Conservation (phyloP, 1,284 basidiomycete species). For the Ceratorhiza oryzae-sativae region DNA sequence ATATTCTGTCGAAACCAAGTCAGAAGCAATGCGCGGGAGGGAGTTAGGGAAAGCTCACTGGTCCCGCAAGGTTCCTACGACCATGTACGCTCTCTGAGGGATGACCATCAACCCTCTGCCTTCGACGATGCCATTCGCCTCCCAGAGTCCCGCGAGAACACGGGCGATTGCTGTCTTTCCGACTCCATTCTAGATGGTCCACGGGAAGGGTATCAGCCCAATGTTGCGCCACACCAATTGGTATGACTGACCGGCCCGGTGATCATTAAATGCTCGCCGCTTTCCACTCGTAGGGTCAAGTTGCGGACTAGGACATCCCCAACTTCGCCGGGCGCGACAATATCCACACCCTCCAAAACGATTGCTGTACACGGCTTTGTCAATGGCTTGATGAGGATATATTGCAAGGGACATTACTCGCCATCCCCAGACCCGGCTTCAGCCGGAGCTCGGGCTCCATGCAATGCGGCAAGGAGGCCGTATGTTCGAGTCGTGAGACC, state of each 20-base stretch:
- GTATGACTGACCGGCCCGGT: slow-evolving; percentile 70
- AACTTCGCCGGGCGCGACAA: slow-evolving; percentile 66
- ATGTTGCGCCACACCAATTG: too few relatives aligned
- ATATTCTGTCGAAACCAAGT: slow-evolving; percentile 54
- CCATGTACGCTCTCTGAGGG: slow-evolving; percentile 92
- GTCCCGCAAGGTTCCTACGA: slow-evolving; percentile 84
- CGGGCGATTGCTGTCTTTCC: slow-evolving; percentile 94
- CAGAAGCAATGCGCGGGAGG: background rate
- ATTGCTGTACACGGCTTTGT: slow-evolving; percentile 50
- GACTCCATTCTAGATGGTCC: slow-evolving; percentile 82
- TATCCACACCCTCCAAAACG: slow-evolving; percentile 72
- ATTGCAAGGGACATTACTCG: background rate
- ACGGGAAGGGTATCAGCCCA: too few relatives aligned
- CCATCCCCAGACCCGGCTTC: slow-evolving; percentile 43
- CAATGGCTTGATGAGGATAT: slow-evolving; percentile 19
- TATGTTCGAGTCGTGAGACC: slow-evolving; percentile 92
- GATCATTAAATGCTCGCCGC: slow-evolving; percentile 91
- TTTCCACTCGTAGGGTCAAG: slow-evolving; percentile 72
- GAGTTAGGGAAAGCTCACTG: slow-evolving; percentile 60
- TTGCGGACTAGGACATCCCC: slow-evolving; percentile 69
- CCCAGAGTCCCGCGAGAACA: slow-evolving; percentile 90
- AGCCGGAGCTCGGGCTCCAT: slow-evolving; percentile 53
- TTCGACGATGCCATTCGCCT: slow-evolving; percentile 59
- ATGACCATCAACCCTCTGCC: slow-evolving; percentile 79
- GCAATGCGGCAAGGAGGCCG: slow-evolving; percentile 84